Evolutionary conservation across 208 protist genomes (phyloP).

Genomic region (Naegleria fowleri): DNA sequence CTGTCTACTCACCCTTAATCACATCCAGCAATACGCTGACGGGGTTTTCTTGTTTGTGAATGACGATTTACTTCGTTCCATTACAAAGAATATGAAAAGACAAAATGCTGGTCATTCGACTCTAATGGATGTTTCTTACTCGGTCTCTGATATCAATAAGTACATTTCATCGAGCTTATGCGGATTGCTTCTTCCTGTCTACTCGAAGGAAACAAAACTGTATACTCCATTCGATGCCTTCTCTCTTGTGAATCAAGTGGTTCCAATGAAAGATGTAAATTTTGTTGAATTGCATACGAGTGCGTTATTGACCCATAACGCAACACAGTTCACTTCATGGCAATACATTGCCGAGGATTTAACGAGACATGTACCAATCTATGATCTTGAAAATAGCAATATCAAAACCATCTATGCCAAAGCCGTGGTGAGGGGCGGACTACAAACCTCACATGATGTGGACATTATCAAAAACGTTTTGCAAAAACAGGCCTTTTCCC

Average conservation of each 20-base stretch:
- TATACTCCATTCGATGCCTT: conserved; percentile 24
- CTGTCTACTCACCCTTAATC: conserved; percentile 55
- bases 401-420: neutral
- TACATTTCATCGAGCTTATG: conserved; percentile 21
- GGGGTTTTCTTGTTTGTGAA: conserved; percentile 36
- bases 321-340: conserved; percentile 5
- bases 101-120: neutral
- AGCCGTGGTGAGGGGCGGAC: neutral
- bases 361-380: conserved; percentile 11
- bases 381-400: neutral
- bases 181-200: neutral
- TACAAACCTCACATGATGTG: neutral
- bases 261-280: neutral
- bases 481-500: neutral
- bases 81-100: neutral
- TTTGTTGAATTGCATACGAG: conserved; percentile 18
- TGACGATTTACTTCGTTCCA: conserved; percentile 16
- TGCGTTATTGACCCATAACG: neutral
- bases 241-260: neutral
- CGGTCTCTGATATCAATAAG: conserved; percentile 30
- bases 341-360: conserved; percentile 30
- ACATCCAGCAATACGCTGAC: conserved; percentile 59
- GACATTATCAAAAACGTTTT: neutral
- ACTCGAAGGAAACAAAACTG: neutral
- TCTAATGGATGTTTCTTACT: neutral